phyloP scores from a whole-genome alignment of 2,329 filamentous ascomycete species.

The Fusarium sp. region DNA sequence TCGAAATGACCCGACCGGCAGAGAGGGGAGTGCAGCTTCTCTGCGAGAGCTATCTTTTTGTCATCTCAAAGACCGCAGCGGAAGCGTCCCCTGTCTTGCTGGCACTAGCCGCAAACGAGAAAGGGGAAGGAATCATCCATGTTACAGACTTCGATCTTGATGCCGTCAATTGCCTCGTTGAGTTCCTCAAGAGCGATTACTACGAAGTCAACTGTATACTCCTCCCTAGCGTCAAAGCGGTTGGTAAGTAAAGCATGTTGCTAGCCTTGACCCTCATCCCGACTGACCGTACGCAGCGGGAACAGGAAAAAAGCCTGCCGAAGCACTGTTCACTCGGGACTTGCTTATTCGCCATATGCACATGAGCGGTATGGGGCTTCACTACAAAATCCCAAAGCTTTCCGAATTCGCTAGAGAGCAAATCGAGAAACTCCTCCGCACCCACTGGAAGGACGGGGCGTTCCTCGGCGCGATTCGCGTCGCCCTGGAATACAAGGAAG shows the following conservation, averaged over 20 bases:
- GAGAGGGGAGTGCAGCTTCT: neutral
- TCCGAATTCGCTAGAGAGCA: neutral
- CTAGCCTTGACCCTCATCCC: neutral
- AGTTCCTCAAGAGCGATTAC: neutral
- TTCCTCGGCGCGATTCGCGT: neutral
- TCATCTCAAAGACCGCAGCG: neutral
- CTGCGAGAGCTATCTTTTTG: neutral
- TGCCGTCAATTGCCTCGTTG: neutral
- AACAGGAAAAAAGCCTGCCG: neutral
- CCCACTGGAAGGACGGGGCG: neutral
- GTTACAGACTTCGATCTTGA: neutral
- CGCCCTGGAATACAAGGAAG: neutral
- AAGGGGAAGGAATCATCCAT: neutral
- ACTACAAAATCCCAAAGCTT: neutral
- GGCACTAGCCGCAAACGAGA: neutral
- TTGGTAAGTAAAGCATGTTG: neutral
- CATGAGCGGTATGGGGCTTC: neutral
- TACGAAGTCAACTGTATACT: neutral
- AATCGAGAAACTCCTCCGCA: neutral
- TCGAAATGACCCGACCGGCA: neutral
- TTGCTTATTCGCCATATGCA: neutral
- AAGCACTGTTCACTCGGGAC: neutral
- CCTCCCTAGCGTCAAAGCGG: neutral
- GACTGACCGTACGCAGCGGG: neutral
- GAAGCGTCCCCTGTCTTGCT: neutral